These are phyloP conservation scores for Fomitopsis schrenkii DNA, from an alignment of 1,284 basidiomycete species.

Conservation along the genomic window DNA sequence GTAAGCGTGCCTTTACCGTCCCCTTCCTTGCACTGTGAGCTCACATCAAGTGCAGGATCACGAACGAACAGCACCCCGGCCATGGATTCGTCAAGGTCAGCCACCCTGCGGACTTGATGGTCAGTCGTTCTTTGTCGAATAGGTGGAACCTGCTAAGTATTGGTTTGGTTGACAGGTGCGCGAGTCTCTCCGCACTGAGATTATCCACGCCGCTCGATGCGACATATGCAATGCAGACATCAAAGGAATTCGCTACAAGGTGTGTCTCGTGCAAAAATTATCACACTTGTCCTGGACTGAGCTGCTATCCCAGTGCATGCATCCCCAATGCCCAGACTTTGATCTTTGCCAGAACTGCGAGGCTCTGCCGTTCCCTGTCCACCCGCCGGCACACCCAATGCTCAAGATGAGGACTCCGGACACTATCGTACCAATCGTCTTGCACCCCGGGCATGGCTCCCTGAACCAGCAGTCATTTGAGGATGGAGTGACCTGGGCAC, in stretches of 20 bases:
- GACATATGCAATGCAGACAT: conserved; percentile 52
- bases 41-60: conserved; percentile 41
- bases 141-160: not conserved
- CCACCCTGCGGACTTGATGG: conserved; percentile 54
- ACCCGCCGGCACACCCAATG: conserved; percentile 73
- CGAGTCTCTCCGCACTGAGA: conserved; percentile 10
- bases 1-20: conserved; percentile 28
- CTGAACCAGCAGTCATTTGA: no score
- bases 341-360: conserved; percentile 84
- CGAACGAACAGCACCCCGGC: conserved; percentile 66
- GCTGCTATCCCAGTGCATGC: conserved; percentile 60
- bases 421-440: conserved; percentile 49
- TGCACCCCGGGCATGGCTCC: conserved; percentile 19
- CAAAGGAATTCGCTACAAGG: conserved; percentile 69
- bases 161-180: conserved; percentile 11
- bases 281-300: not conserved
- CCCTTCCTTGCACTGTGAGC: not conserved
- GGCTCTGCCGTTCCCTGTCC: conserved; percentile 72
- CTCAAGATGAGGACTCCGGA: conserved; percentile 68
- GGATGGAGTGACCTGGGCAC: no score
- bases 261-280: conserved; percentile 17
- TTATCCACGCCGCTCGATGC: conserved; percentile 24
- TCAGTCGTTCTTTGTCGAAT: conserved; percentile 25
- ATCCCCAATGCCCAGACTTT: conserved; percentile 76
- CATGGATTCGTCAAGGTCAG: conserved; percentile 75